Percentiles rank a stretch among this genome's conserved stretches.
These are phyloP conservation scores for Neospermospora avenae DNA, from an alignment of 2,329 filamentous ascomycete genomes.

Conservation along the genomic window DNA sequence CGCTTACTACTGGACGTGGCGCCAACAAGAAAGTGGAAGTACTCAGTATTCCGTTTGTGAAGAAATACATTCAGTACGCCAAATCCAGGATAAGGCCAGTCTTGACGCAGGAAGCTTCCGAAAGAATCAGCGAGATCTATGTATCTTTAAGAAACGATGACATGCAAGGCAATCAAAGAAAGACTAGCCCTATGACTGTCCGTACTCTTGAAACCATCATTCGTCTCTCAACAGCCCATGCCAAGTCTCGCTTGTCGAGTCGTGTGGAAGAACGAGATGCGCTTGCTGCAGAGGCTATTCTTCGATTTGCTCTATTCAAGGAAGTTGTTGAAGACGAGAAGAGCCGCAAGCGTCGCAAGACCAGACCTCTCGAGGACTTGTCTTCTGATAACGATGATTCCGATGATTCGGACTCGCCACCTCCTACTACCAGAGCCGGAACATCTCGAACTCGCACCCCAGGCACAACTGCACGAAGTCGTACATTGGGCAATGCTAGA, in stretches of 20 bases:
- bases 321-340: slow-evolving; percentile 81
- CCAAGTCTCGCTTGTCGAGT: slow-evolving; percentile 84
- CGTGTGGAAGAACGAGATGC: slow-evolving; percentile 89
- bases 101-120: slow-evolving; percentile 84
- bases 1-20: slow-evolving; percentile 69
- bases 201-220: slow-evolving; percentile 98
- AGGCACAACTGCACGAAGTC: slow-evolving; percentile 34
- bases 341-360: slow-evolving; percentile 78
- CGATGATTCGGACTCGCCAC: slow-evolving; percentile 38
- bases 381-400: slow-evolving; percentile 60
- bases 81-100: slow-evolving; percentile 88
- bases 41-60: slow-evolving; percentile 94
- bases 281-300: slow-evolving; percentile 78
- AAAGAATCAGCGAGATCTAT: slow-evolving; percentile 88
- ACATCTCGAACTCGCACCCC: slow-evolving; percentile 36
- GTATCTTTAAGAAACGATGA: slow-evolving; percentile 94
- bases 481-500: slow-evolving; percentile 28
- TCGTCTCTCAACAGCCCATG: slow-evolving; percentile 92
- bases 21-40: slow-evolving; percentile 78
- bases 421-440: slow-evolving; percentile 28
- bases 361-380: slow-evolving; percentile 53
- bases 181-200: slow-evolving; percentile 92
- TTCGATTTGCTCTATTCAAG: slow-evolving; percentile 95
- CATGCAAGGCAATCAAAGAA: slow-evolving; percentile 87
- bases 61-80: slow-evolving; percentile 99